Base-by-base conservation (phyloP, 257 asterid genomes). In the Solanum corneliomulleri region DNA sequence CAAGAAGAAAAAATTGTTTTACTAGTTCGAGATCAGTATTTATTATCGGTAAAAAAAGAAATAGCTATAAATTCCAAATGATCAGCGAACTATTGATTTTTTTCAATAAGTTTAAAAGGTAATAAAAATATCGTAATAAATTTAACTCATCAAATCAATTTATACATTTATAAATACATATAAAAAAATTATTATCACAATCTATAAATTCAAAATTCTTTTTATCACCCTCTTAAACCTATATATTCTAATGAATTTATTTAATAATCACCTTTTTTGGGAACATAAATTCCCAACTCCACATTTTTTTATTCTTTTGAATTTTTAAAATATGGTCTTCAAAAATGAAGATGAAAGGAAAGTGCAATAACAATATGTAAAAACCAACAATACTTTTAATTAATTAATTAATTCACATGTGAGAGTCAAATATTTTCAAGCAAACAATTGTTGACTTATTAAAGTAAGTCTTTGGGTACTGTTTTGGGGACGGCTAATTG, bases 171-270 rank as follows among this genome's bases (percentile, higher is more conserved):
- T 1, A 6, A 49, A 49, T 49, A 49, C 21, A 49, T 49, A 0
- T 35, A 2, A 4, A 64, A 25, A 0, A 64, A n/a, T 6, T n/a
- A 11, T 5, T 12, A 0, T 25, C 2, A 14, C 0, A 29, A 68
- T 14, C 0, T 14, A 68, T 13, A 13, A 68, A 68, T 13, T 68
- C 14, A 12, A 69, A 69, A 29, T 49, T 49, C 21, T 49, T 15
- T 49, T 49, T 49, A 49, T 49, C 9, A 5, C 9, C 60, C 21
- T 49, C 60, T 47, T 14, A 4, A 49, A 15, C 0, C n/a, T 29
- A 21, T 56, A 74, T 39, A 39, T 39, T 21, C 6, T 10, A 74
- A 3, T 39, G 20, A 39, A 21, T 74, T 41, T 21, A 37, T 74
- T 7, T 75, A 29, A 23, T 76, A n/a, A 14, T 42, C 37, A 42